Conservation (phyloP, 2,329 filamentous ascomycete species). For the Ophiosphaerella korrae region DNA sequence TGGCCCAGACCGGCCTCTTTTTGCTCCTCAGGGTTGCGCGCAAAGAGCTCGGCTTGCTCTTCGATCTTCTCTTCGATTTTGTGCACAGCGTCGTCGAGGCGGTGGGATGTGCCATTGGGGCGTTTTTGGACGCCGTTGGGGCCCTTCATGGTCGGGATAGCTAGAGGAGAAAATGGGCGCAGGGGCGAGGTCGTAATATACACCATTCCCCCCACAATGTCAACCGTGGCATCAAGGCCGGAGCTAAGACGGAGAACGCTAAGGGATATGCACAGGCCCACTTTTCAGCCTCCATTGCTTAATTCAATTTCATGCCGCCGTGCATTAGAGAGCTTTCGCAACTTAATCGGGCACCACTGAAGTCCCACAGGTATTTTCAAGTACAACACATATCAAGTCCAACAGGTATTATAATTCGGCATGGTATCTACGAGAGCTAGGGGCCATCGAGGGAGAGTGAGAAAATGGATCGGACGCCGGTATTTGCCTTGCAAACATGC, state of each 20-base stretch:
- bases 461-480: slow-evolving; percentile 31
- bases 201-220: slow-evolving; percentile 8
- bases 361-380: no score
- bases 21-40: slow-evolving; percentile 40
- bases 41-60: slow-evolving; percentile 36
- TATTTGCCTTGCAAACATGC: slow-evolving; percentile 36
- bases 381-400: neutral
- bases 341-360: no score
- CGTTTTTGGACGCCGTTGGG: neutral
- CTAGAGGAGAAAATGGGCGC: neutral
- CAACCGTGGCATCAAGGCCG: slow-evolving; percentile 41
- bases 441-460: slow-evolving; percentile 22
- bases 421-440: slow-evolving; percentile 16
- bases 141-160: no score
- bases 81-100: slow-evolving; percentile 32
- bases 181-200: no score
- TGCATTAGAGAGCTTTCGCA: no score
- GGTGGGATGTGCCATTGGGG: slow-evolving; percentile 29
- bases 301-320: no score
- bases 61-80: slow-evolving; percentile 39
- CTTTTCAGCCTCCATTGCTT: neutral
- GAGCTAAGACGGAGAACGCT: slow-evolving; percentile 35
- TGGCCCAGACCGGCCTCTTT: slow-evolving; percentile 68
- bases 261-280: slow-evolving; percentile 16
- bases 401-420: slow-evolving; percentile 12